Conservation (phyloP, 805 yeast genomes). For the Cyberlindnera galapagoensis region DNA sequence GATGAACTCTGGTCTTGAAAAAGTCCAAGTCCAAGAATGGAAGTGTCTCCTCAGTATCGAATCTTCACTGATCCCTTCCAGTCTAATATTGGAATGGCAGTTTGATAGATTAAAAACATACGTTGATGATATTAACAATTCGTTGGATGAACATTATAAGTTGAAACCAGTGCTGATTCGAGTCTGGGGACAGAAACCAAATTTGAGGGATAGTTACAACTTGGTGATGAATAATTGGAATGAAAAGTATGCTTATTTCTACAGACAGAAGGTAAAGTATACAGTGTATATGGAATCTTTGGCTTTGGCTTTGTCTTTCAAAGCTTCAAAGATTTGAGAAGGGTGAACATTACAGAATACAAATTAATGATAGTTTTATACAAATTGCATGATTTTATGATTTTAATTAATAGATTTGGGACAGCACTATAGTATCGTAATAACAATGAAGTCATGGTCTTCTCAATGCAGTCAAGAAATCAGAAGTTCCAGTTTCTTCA, state of each 20-base stretch:
- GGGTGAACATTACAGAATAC: neutral
- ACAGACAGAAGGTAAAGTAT: slow-evolving; percentile 30
- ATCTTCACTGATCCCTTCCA: slow-evolving; percentile 25
- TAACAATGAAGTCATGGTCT: too few species aligned
- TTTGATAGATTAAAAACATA: slow-evolving; percentile 32
- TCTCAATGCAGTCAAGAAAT: too few species aligned
- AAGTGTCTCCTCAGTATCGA: slow-evolving; percentile 22
- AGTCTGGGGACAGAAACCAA: slow-evolving; percentile 25
- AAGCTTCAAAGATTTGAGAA: slow-evolving; percentile 18
- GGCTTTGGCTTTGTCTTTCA: slow-evolving; percentile 24
- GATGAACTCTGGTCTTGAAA: slow-evolving; percentile 16
- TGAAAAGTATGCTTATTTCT: slow-evolving; percentile 31
- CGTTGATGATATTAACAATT: slow-evolving; percentile 30
- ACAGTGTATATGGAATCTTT: slow-evolving; percentile 28
- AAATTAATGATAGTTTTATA: too few species aligned
- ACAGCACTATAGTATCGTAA: too few species aligned
- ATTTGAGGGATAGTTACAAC: slow-evolving; percentile 18
- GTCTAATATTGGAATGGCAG: slow-evolving; percentile 31
- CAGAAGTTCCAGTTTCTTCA: too few species aligned
- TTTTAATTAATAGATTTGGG: too few species aligned
- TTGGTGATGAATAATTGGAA: slow-evolving; percentile 37
- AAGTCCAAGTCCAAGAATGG: slow-evolving; percentile 20
- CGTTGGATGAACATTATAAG: slow-evolving; percentile 38
- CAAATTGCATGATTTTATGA: too few species aligned
- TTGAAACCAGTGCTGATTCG: slow-evolving; percentile 31